phyloP scores from a whole-genome alignment of 352 stramenopile genomes.

The Globisporangium barbulae region DNA sequence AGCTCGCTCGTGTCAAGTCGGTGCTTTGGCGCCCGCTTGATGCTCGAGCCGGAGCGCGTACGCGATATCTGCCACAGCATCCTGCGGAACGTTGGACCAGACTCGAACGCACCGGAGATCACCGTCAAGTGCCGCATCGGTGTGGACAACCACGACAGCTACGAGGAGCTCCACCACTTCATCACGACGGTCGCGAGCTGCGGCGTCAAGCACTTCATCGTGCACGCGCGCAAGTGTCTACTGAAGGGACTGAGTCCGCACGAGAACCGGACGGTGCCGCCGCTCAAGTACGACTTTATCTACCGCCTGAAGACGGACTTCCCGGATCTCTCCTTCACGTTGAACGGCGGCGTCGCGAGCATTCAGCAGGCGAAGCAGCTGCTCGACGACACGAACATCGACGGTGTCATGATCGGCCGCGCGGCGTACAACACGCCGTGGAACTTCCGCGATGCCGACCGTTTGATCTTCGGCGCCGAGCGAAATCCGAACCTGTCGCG shows the following conservation, averaged over 20 bases:
- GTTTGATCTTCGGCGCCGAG: conserved; percentile 70
- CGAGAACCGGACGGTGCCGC: conserved; percentile 97
- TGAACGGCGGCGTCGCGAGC: conserved; percentile 97
- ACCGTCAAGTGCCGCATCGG: conserved; percentile 99
- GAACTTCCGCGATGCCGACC: conserved; percentile 85
- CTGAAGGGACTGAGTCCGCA: conserved; percentile 95
- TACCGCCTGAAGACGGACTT: conserved; percentile 94
- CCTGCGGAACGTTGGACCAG: conserved; percentile 34
- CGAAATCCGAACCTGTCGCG: conserved; percentile 81
- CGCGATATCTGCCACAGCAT: conserved; percentile 91
- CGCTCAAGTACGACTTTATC: conserved; percentile 95
- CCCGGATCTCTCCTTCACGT: conserved; percentile 93
- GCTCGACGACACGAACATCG: conserved; percentile 71
- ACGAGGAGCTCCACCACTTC: conserved; percentile 92
- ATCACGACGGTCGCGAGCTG: conserved; percentile 87
- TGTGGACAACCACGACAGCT: conserved; percentile 92
- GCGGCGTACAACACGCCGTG: conserved; percentile 88
- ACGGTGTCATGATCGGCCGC: conserved; percentile 90
- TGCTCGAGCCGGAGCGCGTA: conserved; percentile 96
- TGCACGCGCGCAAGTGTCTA: conserved; percentile 98
- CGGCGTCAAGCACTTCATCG: conserved; percentile 94
- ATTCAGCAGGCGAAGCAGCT: conserved; percentile 90
- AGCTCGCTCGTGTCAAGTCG: conserved; percentile 72
- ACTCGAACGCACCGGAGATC: conserved; percentile 48
- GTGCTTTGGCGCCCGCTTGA: conserved; percentile 97